A percentile compares a stretch with the other conserved stretches of the same genome.
Conservation (phyloP, 148 eudicot genomes). For the Arctostaphylos glauca region DNA sequence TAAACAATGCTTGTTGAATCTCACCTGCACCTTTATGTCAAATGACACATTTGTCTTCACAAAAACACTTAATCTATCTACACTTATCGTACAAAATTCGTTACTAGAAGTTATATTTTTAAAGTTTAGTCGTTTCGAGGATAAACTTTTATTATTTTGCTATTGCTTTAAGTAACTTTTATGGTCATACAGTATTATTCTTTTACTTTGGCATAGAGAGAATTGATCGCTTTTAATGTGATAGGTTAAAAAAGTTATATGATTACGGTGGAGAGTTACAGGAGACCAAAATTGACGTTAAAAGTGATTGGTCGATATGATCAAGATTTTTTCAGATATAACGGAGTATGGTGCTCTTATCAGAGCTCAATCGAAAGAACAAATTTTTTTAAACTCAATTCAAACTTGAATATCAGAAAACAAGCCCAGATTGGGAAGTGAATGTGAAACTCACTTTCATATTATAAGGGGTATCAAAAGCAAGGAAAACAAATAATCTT, state of each 20-base stretch:
- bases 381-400: too few species aligned
- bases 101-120: too few species aligned
- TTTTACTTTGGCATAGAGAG: neutral
- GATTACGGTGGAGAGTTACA: neutral
- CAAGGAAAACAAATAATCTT: constrained; percentile 15
- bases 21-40: constrained; percentile 15
- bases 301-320: too few species aligned
- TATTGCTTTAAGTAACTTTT: neutral
- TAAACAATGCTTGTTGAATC: neutral
- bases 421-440: neutral
- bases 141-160: neutral
- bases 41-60: neutral
- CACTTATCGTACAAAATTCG: neutral
- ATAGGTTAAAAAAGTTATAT: too few species aligned
- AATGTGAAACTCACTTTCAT: neutral
- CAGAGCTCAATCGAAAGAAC: too few species aligned
- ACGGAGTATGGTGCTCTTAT: neutral
- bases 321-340: neutral
- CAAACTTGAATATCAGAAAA: neutral
- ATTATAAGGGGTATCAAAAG: constrained; percentile 10
- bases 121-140: too few species aligned
- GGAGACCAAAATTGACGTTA: neutral
- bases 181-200: neutral
- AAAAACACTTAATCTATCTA: neutral
- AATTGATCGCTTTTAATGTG: neutral